Conservation (phyloP, 345 rosid species). For the Populus tremula region DNA sequence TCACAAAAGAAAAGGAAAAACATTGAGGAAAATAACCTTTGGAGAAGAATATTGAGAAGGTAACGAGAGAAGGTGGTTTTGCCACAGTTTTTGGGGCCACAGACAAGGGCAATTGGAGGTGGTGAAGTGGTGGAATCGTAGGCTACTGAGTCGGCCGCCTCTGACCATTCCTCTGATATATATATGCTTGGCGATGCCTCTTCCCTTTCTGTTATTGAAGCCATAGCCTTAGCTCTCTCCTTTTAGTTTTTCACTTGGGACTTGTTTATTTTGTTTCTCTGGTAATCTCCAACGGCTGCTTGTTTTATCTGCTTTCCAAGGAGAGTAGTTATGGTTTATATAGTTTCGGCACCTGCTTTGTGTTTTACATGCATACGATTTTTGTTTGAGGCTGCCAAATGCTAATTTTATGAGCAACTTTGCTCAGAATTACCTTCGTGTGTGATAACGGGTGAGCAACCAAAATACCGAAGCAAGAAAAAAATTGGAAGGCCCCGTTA, state of each 20-base stretch:
- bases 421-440: too few species aligned
- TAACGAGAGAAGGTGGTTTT: constrained; percentile 83
- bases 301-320: too few species aligned
- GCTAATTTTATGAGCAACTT: too few species aligned
- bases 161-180: constrained; percentile 70
- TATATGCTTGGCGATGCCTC: constrained; percentile 40
- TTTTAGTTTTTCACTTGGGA: too few species aligned
- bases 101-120: constrained; percentile 54
- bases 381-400: too few species aligned
- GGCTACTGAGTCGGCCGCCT: constrained; percentile 58
- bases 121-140: constrained; percentile 39
- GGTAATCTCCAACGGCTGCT: neutral
- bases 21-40: constrained; percentile 34
- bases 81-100: constrained; percentile 86
- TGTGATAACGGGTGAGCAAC: too few species aligned
- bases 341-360: too few species aligned
- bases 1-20: neutral
- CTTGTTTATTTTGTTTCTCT: neutral
- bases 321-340: too few species aligned
- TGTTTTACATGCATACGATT: too few species aligned
- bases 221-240: constrained; percentile 7
- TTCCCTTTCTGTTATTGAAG: constrained; percentile 37
- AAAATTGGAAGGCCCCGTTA: too few species aligned
- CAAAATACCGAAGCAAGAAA: too few species aligned
- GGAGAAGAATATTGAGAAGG: constrained; percentile 72